Percentiles rank a stretch among this genome's conserved stretches.
Conservation (phyloP, 148 eudicot species). For the Oxyria digyna region DNA sequence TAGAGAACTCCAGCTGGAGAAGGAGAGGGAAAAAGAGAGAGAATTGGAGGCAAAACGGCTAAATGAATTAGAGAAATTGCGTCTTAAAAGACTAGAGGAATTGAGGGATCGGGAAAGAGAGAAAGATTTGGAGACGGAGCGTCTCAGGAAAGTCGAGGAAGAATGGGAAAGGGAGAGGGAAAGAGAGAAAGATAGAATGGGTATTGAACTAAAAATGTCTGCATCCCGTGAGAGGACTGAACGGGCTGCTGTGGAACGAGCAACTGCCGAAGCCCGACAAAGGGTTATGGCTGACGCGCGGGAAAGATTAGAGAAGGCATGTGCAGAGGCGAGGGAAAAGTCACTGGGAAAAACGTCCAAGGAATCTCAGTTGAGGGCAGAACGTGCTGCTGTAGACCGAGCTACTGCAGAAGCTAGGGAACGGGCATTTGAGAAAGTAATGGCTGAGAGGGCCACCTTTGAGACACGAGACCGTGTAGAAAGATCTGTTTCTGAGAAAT, state of each 20-base stretch:
- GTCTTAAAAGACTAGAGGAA: not conserved
- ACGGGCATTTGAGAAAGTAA: constrained; percentile 56
- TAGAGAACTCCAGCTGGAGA: constrained; percentile 10
- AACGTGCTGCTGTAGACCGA: constrained; percentile 89
- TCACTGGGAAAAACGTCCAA: constrained; percentile 27
- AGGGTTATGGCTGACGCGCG: constrained; percentile 74
- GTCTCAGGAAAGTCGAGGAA: constrained; percentile 62
- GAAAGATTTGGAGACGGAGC: constrained; percentile 51
- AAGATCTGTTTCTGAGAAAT: constrained; percentile 55
- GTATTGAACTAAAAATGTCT: constrained; percentile 50
- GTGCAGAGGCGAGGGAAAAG: constrained; percentile 62
- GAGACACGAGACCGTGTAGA: constrained; percentile 42
- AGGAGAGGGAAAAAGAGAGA: constrained; percentile 20
- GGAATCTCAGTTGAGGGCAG: constrained; percentile 69
- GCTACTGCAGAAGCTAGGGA: constrained; percentile 74
- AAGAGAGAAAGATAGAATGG: constrained; percentile 91
- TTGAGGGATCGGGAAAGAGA: constrained; percentile 15
- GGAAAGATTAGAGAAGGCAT: constrained; percentile 73
- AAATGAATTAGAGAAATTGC: constrained; percentile 4
- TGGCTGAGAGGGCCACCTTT: constrained; percentile 45
- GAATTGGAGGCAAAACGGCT: constrained; percentile 49
- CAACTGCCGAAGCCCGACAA: constrained; percentile 66
- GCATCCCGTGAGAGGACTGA: constrained; percentile 69
- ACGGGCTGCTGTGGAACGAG: constrained; percentile 62
- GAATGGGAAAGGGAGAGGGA: constrained; percentile 94